These are phyloP conservation scores for Trichoderma pleuroti DNA, from an alignment of 2,329 filamentous ascomycete genomes.

Conservation along the genomic window DNA sequence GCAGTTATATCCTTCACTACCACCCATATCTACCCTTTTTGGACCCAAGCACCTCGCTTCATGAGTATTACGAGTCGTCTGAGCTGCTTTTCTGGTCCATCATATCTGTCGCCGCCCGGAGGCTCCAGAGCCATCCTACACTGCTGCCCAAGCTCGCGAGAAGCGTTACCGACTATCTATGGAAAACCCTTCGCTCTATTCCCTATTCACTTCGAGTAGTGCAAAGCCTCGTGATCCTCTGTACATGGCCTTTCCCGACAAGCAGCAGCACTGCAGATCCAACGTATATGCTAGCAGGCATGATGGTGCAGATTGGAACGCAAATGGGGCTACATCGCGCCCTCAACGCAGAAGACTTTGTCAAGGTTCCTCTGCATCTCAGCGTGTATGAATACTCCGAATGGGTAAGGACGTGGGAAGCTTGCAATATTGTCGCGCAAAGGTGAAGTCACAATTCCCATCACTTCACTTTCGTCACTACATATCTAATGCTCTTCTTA, in stretches of 20 bases:
- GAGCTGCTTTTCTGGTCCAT: constrained; percentile 11
- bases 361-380: constrained; percentile 11
- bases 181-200: constrained; percentile 2
- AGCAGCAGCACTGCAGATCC: constrained; percentile 13
- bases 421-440: constrained; percentile 11
- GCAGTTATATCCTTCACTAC: background rate
- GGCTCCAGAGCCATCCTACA: background rate
- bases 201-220: constrained; percentile 7
- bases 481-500: background rate
- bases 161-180: background rate
- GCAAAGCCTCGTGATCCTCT: background rate
- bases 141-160: constrained; percentile 6
- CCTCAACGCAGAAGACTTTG: constrained; percentile 5
- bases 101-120: constrained; percentile 2
- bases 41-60: background rate
- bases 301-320: constrained; percentile 13
- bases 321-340: constrained; percentile 9
- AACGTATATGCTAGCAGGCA: constrained; percentile 9
- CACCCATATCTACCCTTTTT: constrained; percentile 8
- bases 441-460: background rate
- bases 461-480: background rate
- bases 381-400: constrained; percentile 6
- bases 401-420: constrained; percentile 11
- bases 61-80: background rate
- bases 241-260: constrained; percentile 10